phyloP scores from a whole-genome alignment of 306 rosid species.

The Psophocarpus tetragonolobus region DNA sequence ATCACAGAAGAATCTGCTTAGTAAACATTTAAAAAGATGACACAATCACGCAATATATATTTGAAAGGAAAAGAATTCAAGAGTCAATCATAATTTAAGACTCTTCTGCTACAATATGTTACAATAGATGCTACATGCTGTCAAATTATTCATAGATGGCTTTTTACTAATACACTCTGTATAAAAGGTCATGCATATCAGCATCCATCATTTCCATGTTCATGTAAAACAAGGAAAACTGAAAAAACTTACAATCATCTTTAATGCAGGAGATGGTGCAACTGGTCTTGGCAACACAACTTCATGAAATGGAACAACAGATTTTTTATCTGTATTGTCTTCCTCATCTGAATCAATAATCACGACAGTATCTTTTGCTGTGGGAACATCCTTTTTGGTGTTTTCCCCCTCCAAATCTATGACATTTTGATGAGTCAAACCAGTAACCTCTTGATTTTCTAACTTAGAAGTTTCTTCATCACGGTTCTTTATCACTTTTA shows the following conservation, averaged over 20 bases:
- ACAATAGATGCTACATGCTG: neutral
- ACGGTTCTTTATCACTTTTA: slow-evolving; percentile 29
- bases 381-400: slow-evolving; percentile 22
- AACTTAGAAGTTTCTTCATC: slow-evolving; percentile 26
- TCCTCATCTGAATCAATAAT: slow-evolving; percentile 87
- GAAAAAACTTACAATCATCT: slow-evolving; percentile 53
- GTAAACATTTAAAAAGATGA: too few species aligned
- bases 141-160: neutral
- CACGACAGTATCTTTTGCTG: slow-evolving; percentile 42
- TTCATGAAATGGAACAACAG: slow-evolving; percentile 47
- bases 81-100: slow-evolving; percentile 5
- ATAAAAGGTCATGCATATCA: slow-evolving; percentile 23
- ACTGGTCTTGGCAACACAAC: slow-evolving; percentile 42
- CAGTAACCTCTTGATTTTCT: slow-evolving; percentile 27
- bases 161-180: neutral
- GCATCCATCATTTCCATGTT: neutral
- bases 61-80: neutral
- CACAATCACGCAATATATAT: neutral
- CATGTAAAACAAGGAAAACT: neutral
- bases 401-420: slow-evolving; percentile 57
- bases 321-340: slow-evolving; percentile 46
- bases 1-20: too few species aligned
- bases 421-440: slow-evolving; percentile 28
- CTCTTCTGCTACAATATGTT: slow-evolving; percentile 1
- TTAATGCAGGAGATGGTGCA: slow-evolving; percentile 42